Evolutionary conservation across 148 eudicot genomes (phyloP), one percentile per base, ranked within the genome.

Genomic region (Beta vulgaris): DNA sequence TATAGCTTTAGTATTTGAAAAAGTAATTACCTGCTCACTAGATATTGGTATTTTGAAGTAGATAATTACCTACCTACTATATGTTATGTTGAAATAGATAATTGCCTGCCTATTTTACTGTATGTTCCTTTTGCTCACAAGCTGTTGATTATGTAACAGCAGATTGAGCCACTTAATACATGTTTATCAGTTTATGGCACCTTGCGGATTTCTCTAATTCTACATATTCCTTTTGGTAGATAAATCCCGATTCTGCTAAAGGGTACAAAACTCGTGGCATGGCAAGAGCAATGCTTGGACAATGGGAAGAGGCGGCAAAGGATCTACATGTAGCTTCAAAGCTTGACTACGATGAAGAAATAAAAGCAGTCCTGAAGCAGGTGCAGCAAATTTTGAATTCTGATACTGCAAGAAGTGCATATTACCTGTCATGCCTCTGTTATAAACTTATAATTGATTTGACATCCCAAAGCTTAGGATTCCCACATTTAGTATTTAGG

Each of bases 221-320:
- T 21, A 13, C 34, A 8, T 63, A 14, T 69, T 54, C n/a, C 18
- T 31, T 40, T 70, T 73, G 75, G 9, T 85, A 94, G 96, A 90
- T 91, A 71, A 91, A 94, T 75, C 96, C 98, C 19, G 96, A 94
- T 84, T 91, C 97, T 79, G 96, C 97, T 2, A 94, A 94, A 84
- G 97, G 97, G 25, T 82, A 94, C 80, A 94, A 91, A 83, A 73
- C 91, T 29, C 89, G 97, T 35, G 97, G 97, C 23, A 87, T 91
- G 80, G 97, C 98, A n/a, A 82, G 84, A 64, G 89, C 97, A 67
- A 84, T 94, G 98, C 88, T 94, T 73, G 97, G 96, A 28, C 88
- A 88, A 55, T 94, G 98, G 98, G 88, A 83, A 89, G 98, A 91
- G 76, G 96, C 97, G 79, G 93, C 91, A 37, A 85, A 87, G 82